Evolutionary conservation across 768 basidiomycete genomes (phyloP).

Genomic region (Pisolithus sp.): DNA sequence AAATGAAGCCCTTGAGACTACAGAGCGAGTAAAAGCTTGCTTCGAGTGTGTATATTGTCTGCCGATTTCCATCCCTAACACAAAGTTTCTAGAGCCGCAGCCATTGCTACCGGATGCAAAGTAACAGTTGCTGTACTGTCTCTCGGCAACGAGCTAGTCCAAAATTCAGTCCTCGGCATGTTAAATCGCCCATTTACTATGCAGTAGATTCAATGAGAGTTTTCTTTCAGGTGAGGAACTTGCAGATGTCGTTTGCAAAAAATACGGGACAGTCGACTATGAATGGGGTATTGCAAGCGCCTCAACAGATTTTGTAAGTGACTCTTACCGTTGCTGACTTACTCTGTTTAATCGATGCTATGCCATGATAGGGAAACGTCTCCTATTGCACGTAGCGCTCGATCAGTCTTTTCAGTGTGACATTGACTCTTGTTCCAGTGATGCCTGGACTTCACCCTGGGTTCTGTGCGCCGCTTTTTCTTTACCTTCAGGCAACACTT

Average conservation of each 20-base stretch:
- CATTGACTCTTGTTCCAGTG: conserved; percentile 20
- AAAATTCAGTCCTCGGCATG: conserved; percentile 59
- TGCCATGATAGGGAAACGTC: conserved; percentile 40
- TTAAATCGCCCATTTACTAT: background rate
- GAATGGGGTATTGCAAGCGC: conserved; percentile 63
- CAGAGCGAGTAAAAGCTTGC: conserved; percentile 60
- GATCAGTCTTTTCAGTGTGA: too few relatives aligned
- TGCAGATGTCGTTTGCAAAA: conserved; percentile 52
- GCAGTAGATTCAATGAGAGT: background rate
- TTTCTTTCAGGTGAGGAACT: conserved; percentile 52
- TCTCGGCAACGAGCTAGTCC: conserved; percentile 51
- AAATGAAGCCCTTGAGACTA: conserved; percentile 50
- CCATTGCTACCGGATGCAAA: conserved; percentile 58
- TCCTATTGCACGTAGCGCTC: conserved; percentile 49
- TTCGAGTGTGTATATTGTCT: conserved; percentile 51
- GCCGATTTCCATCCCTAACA: background rate
- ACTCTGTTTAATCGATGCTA: background rate
- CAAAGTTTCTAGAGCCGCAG: conserved; percentile 46
- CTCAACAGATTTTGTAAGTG: conserved; percentile 76
- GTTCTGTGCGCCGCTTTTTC: conserved; percentile 32
- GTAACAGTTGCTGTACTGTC: conserved; percentile 34
- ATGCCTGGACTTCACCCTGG: conserved; percentile 71
- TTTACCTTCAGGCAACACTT: background rate
- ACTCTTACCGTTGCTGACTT: background rate
- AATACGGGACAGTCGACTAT: conserved; percentile 58